Evolutionary conservation across 306 rosid species (phyloP).

Genomic region (Begonia loranthoides): DNA sequence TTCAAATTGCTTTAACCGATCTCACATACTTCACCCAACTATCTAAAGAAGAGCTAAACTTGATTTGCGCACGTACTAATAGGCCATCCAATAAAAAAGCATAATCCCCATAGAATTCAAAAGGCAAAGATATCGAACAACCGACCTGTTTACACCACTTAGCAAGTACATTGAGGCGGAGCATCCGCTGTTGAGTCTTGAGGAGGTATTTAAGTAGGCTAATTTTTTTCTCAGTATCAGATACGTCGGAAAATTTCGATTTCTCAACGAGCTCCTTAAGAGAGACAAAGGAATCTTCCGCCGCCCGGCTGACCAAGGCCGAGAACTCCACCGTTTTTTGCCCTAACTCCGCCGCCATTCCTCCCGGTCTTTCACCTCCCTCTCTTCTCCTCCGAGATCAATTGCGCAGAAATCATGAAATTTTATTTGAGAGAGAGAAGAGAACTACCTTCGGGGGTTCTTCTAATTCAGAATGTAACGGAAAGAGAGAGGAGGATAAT

Average conservation of each 20-base stretch:
- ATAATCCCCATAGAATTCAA: background rate
- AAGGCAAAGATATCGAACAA: background rate
- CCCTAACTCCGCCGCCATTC: constrained; percentile 86
- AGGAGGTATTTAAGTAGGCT: constrained; percentile 62
- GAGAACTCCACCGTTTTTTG: constrained; percentile 92
- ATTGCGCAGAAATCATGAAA: too few species aligned
- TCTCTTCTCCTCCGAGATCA: too few species aligned
- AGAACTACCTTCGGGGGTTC: too few species aligned
- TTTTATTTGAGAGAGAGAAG: too few species aligned
- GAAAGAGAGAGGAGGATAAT: too few species aligned
- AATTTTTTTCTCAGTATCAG: constrained; percentile 79
- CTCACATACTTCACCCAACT: background rate
- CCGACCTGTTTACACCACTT: constrained; percentile 96
- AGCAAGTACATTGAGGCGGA: constrained; percentile 84
- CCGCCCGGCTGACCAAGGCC: constrained; percentile 60
- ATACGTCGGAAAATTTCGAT: constrained; percentile 47
- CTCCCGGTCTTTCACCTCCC: too few species aligned
- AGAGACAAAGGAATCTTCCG: constrained; percentile 59
- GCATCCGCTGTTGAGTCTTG: constrained; percentile 96
- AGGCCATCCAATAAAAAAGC: background rate
- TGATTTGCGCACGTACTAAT: too few species aligned
- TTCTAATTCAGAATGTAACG: too few species aligned
- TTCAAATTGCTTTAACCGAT: background rate
- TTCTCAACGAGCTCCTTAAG: constrained; percentile 80
- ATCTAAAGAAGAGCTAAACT: background rate